Base-by-base conservation (phyloP, 768 basidiomycete genomes). In the Boletus tylopilopsis region DNA sequence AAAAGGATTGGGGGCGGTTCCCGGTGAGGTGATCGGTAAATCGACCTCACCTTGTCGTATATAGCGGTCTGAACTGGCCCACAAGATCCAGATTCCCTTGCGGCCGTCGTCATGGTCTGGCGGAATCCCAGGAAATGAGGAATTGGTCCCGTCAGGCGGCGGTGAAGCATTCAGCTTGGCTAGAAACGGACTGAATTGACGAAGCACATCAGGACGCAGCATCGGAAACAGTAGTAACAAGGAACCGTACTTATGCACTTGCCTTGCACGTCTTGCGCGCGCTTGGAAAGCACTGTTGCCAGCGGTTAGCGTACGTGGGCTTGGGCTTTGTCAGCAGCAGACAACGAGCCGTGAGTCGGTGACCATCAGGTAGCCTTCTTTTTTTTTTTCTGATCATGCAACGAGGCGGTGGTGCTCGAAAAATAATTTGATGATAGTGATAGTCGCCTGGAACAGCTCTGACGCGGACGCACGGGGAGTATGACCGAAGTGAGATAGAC, bases 51-150 rank as follows among this genome's bases (percentile, higher is more conserved):
- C 75, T 84, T 85, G 51, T 76, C 69, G 45, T 73, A 73, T 50
- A 87, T 85, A n/a, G 79, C 70, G n/a, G 54, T 57, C 68, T 85
- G 82, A 15, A 86, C 66, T 10, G 77, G 76, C 16, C 83, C 81
- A 40, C 58, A 42, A 63, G 66, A 62, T 50, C 57, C 58, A 51
- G 56, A 47, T 59, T 53, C 50, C 6, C 33, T 45, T 42, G 66
- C 57, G 42, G 47, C 45, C 55, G 63, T 67, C 51, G 63, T 38
- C 69, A 71, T 71, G 48, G 57, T 49, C 36, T 50, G 57, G 23
- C 52, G 51, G 54, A 55, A 42, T 27, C 39, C 38, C 12, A 58
- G 33, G 15, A 64, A 48, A 54, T 51, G 55, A 53, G 48, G 55
- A 50, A 55, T 42, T 50, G 45, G 48, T 37, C 63, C 61, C 51